Evolutionary conservation across 768 basidiomycete genomes (phyloP), one percentile per base, ranked within the genome.

Genomic region (Termitomyces sp.): DNA sequence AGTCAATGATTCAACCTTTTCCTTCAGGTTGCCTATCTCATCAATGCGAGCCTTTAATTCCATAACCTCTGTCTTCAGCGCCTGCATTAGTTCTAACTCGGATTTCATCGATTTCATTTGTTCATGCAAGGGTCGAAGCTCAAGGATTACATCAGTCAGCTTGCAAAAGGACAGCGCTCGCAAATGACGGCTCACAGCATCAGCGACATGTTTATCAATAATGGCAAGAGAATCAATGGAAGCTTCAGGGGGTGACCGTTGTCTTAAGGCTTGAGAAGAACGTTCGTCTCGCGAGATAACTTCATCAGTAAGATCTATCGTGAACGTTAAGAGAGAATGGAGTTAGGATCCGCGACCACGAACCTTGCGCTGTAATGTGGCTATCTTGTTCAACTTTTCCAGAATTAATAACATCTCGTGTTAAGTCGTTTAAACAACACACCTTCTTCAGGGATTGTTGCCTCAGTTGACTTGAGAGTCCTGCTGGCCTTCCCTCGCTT

Each of bases 401-500:
- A 22, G 22, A 16, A 40, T 53, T 13, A 20, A 36, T 49, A 9
- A 37, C 4, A 40, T 36, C 13, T 46, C 20, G 16, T 43, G 37
- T 30, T 33, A 12, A 26, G 22, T 22, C 7, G 5, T 40, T 22
- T 18, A n/a, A 59, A 24, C 47, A 18, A 59, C 73, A 36, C 49
- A 83, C 83, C 84, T 73, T 84, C 79, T 70, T 82, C 82, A 51
- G 68, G 69, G 26, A 90, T 89, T 5, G 83, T 81, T 20, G 78
- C 77, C 69, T 88, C 83, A 2, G 68, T 68, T 2, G 79, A 79
- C 58, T 81, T 81, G 36, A 79, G 67, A 24, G 75, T 77, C 65
- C 68, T 83, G 64, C 77, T 86, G 45, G 70, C 72, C 67, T 78
- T 88, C 34, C 73, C 70, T 61, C 81, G 78, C 66, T 74, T 82